Evolutionary conservation across 345 rosid genomes (phyloP).

Genomic region (Sapria himalayana): DNA sequence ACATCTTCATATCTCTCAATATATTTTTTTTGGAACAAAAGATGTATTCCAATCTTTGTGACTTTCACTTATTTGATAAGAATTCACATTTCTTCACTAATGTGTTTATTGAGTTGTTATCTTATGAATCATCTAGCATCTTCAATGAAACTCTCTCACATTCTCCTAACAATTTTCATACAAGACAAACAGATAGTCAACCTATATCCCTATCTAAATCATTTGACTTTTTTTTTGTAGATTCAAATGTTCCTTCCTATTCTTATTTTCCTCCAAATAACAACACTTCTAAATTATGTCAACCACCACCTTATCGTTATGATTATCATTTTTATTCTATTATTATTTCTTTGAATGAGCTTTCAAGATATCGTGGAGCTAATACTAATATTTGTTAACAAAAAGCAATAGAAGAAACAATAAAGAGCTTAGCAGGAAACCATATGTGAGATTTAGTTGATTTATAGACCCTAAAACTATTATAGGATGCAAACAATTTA

Average conservation of each 20-base stretch:
- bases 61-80: background rate
- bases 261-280: background rate
- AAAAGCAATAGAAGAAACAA: background rate
- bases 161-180: background rate
- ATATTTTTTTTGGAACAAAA: slow-evolving; percentile 1
- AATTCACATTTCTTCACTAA: background rate
- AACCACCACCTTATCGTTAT: background rate
- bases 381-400: background rate
- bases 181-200: background rate
- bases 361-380: background rate
- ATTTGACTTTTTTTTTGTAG: background rate
- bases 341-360: background rate
- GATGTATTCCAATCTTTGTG: background rate
- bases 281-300: background rate
- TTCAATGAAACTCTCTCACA: background rate
- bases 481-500: background rate
- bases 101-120: background rate
- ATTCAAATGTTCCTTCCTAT: background rate
- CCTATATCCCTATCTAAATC: background rate
- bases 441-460: too few species aligned
- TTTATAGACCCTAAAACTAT: background rate
- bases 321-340: background rate
- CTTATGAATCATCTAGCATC: background rate
- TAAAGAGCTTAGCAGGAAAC: background rate
- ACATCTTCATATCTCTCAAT: background rate